These are phyloP conservation scores for Hypsizygus marmoreus DNA, from an alignment of 768 basidiomycete species.

Conservation along the genomic window DNA sequence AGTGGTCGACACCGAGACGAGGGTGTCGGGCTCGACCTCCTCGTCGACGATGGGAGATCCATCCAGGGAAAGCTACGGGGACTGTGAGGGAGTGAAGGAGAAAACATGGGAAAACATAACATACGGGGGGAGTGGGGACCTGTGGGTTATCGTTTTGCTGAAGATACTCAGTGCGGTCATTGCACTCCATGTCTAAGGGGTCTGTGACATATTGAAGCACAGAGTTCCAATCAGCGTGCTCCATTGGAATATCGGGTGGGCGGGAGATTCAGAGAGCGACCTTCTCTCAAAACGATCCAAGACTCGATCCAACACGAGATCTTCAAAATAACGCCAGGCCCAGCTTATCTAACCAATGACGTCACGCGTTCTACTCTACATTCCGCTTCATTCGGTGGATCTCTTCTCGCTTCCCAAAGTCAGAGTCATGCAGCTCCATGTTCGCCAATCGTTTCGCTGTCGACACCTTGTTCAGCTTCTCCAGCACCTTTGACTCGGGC, in stretches of 20 bases:
- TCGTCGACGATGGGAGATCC: slow-evolving; percentile 45
- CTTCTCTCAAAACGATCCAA: no score
- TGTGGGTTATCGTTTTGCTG: slow-evolving; percentile 28
- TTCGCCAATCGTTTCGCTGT: slow-evolving; percentile 91
- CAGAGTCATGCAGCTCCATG: slow-evolving; percentile 89
- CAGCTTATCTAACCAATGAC: slow-evolving; percentile 16
- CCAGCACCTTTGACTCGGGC: slow-evolving; percentile 80
- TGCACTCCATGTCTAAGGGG: slow-evolving; percentile 40
- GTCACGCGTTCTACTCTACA: slow-evolving; percentile 3
- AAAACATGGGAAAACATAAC: slow-evolving; percentile 19
- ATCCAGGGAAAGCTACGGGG: slow-evolving; percentile 44
- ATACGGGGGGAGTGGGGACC: slow-evolving; percentile 68
- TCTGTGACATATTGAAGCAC: slow-evolving; percentile 60
- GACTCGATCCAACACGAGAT: no score
- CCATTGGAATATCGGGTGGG: slow-evolving; percentile 32
- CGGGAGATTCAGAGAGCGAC: slow-evolving; percentile 16
- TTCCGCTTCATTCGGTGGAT: slow-evolving; percentile 67
- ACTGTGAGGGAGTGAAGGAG: not conserved
- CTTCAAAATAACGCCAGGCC: no score
- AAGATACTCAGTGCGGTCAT: slow-evolving; percentile 22
- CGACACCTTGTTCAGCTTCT: slow-evolving; percentile 85
- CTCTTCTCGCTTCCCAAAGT: slow-evolving; percentile 88
- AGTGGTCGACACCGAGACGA: slow-evolving; percentile 80
- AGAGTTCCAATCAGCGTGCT: slow-evolving; percentile 59
- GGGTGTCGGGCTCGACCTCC: slow-evolving; percentile 33